Base-by-base conservation (phyloP, 495 filamentous ascomycete genomes). In the Podospora anserina region DNA sequence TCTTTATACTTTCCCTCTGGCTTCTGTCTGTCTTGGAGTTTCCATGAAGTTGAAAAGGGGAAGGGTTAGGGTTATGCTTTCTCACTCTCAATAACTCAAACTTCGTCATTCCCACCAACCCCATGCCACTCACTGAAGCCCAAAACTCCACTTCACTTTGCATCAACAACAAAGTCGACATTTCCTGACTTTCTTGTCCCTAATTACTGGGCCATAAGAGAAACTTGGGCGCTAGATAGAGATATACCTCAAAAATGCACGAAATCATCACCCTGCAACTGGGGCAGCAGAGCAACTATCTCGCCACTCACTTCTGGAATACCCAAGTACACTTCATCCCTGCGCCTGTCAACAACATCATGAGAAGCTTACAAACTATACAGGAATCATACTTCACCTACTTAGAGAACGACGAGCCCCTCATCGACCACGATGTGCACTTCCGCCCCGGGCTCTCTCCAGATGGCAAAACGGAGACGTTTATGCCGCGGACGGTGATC, bases 271-370 rank as follows among this genome's bases (percentile, higher is more conserved):
- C 95, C 1, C 80, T 98, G 57, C 95, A 99, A 81, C 86, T 98
- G 64, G 95, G 95, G 54, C 92, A 97, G 72, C 88, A 89, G 75
- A 91, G 89, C 73, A 99, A 99, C 80, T 96, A 97, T 73, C 78
- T 97, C 30, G 93, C 90, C n/a, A 97, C 92, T 0, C 95, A 99
- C 81, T 98, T 97, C 77, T 99, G 96, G 96, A 99, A 99, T 73
- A 84, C 92, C 30, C 94, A 97, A 83, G 30, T 65, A 56, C 11
- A 34, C 4, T 55, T n/a, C 18, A 18, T 53, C 20, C 63, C 30
- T n/a, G 49, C 13, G 13, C 39, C 39, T 49, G 9, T 49, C 4
- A 27, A 56, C 4, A 27, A 56, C 39, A 32, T 23, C 15, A 11
- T 4, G 15, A 57, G 2, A 32, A 44, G 23, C 34, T 68, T 19